Percentiles rank a stretch among this genome's conserved stretches.
Conservation (phyloP, 2,329 filamentous ascomycete genomes). For the Scorias spongiosa region DNA sequence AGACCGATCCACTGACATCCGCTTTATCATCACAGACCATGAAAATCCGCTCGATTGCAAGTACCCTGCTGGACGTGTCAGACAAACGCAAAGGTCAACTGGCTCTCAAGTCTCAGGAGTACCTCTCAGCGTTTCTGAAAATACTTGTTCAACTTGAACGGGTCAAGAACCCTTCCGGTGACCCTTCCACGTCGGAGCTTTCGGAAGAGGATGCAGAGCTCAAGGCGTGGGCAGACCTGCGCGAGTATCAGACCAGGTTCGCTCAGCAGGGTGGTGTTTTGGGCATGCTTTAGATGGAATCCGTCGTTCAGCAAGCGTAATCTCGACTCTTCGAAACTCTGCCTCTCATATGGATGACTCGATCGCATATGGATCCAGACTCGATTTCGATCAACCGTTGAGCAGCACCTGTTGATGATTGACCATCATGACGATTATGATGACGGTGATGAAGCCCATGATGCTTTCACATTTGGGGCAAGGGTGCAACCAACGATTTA, state of each 20-base stretch:
- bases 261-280: slow-evolving; percentile 46
- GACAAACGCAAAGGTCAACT: slow-evolving; percentile 37
- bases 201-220: slow-evolving; percentile 60
- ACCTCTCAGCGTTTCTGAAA: slow-evolving; percentile 56
- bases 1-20: slow-evolving; percentile 1
- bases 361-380: too few relatives aligned
- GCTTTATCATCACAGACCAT: slow-evolving; percentile 38
- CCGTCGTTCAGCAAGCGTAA: too few relatives aligned
- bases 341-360: too few relatives aligned
- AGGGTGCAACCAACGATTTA: too few relatives aligned
- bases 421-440: too few relatives aligned
- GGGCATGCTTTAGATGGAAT: slow-evolving; percentile 5
- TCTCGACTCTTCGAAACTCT: too few relatives aligned
- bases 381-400: too few relatives aligned
- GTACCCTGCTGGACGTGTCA: slow-evolving; percentile 55
- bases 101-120: slow-evolving; percentile 49
- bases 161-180: slow-evolving; percentile 30
- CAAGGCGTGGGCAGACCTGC: slow-evolving; percentile 60
- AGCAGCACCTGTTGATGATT: too few relatives aligned
- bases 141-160: slow-evolving; percentile 62
- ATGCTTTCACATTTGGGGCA: too few relatives aligned
- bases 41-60: slow-evolving; percentile 75
- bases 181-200: slow-evolving; percentile 18
- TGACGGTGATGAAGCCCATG: too few relatives aligned
- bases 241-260: slow-evolving; percentile 63